Evolutionary conservation across 208 protist species (phyloP).

Genomic region (Leishmania guyanensis): DNA sequence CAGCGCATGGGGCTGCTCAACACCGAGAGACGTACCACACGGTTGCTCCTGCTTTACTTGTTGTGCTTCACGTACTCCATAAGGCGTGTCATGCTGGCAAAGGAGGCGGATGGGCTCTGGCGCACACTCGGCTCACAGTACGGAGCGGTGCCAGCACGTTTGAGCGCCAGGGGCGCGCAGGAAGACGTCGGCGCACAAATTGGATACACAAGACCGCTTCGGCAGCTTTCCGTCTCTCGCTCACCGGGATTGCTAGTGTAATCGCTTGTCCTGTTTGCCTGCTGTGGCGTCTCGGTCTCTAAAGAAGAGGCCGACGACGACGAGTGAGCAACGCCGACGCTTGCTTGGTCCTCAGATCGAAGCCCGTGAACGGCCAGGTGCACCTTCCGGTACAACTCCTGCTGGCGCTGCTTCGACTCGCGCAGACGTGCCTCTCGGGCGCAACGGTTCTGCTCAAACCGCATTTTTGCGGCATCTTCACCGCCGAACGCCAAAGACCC

Average conservation of each 20-base stretch:
- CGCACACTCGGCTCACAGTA: neutral
- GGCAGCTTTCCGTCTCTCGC: neutral
- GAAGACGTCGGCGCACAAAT: neutral
- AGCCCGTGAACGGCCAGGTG: conserved; percentile 23
- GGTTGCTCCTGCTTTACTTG: neutral
- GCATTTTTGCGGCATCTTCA: conserved; percentile 21
- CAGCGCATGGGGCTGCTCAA: too few species aligned
- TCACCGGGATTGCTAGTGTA: neutral
- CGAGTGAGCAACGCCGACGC: neutral
- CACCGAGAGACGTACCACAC: neutral
- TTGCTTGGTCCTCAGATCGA: neutral
- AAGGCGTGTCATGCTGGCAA: conserved; percentile 11
- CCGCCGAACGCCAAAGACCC: conserved; percentile 61
- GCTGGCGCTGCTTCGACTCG: conserved; percentile 47
- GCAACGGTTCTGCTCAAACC: conserved; percentile 46
- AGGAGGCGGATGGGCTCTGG: neutral
- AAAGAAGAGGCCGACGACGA: neutral
- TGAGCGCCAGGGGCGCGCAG: neutral
- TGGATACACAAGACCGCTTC: neutral
- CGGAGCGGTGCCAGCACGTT: neutral
- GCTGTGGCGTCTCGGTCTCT: neutral
- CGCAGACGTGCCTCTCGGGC: conserved; percentile 40
- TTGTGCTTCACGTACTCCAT: conserved; percentile 25
- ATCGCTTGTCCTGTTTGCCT: neutral
- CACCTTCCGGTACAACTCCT: conserved; percentile 43